These are phyloP conservation scores for Sisymbrium irio DNA, from an alignment of 345 rosid genomes.

Conservation along the genomic window DNA sequence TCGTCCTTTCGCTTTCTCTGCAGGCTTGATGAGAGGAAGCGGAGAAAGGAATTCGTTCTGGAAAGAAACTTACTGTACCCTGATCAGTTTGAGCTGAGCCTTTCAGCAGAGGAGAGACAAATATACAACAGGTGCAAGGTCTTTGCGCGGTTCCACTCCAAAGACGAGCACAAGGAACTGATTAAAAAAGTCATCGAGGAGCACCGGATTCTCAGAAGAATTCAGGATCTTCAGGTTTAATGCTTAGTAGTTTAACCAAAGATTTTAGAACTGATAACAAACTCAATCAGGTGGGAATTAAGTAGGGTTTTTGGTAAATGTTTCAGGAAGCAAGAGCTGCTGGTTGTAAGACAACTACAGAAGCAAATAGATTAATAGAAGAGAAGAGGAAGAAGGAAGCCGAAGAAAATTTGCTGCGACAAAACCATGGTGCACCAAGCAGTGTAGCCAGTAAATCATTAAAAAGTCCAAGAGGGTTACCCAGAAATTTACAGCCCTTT, in stretches of 20 bases:
- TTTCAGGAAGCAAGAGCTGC: slow-evolving; percentile 85
- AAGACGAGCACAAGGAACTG: slow-evolving; percentile 80
- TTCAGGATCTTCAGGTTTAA: slow-evolving; percentile 85
- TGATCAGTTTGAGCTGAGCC: slow-evolving; percentile 66
- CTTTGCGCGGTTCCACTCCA: slow-evolving; percentile 77
- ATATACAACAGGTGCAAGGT: slow-evolving; percentile 70
- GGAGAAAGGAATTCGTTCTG: slow-evolving; percentile 82
- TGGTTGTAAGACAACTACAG: slow-evolving; percentile 62
- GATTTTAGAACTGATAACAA: slow-evolving; percentile 5
- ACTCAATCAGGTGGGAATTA: slow-evolving; percentile 1
- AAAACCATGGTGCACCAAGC: slow-evolving; percentile 49
- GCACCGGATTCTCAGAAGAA: slow-evolving; percentile 64
- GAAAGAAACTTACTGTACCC: slow-evolving; percentile 81
- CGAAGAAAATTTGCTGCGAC: slow-evolving; percentile 52
- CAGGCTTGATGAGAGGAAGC: slow-evolving; percentile 98
- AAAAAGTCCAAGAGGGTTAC: slow-evolving; percentile 50
- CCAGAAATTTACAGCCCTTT: slow-evolving; percentile 44
- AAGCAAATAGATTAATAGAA: slow-evolving; percentile 62
- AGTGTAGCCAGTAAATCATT: slow-evolving; percentile 58
- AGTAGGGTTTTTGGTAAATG: neutral
- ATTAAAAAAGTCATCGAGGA: slow-evolving; percentile 67
- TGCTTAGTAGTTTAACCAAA: neutral
- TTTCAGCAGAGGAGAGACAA: slow-evolving; percentile 66
- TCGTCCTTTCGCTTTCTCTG: slow-evolving; percentile 21
- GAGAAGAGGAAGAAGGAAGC: slow-evolving; percentile 69